phyloP scores from a whole-genome alignment of 2,329 filamentous ascomycete species.

The Gnomoniopsis sp. region DNA sequence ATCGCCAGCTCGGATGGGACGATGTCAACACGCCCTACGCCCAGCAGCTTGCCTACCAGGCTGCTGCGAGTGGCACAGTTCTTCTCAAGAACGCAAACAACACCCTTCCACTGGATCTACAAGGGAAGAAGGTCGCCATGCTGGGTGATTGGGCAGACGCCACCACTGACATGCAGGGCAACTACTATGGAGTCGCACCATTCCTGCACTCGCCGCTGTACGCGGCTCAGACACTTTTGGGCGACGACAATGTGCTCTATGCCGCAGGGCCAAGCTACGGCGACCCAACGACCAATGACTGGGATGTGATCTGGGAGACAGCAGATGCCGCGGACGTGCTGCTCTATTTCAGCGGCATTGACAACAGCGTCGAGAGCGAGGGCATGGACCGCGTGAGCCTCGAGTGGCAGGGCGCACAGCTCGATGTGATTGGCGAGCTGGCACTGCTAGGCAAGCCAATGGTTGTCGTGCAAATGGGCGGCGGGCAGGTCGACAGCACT shows the following conservation, averaged over 20 bases:
- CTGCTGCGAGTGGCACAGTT: constrained; percentile 44
- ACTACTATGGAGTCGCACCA: constrained; percentile 54
- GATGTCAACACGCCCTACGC: constrained; percentile 54
- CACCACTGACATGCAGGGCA: constrained; percentile 54
- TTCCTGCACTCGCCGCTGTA: constrained; percentile 52
- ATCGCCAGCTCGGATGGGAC: constrained; percentile 48
- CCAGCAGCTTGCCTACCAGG: constrained; percentile 52
- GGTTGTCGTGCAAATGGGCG: constrained; percentile 48
- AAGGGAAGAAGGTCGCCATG: constrained; percentile 47
- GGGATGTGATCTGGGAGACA: constrained; percentile 30
- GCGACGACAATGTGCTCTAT: constrained; percentile 18
- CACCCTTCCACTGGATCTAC: constrained; percentile 46
- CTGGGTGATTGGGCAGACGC: constrained; percentile 58
- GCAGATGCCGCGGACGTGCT: constrained; percentile 47
- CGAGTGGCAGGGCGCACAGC: constrained; percentile 48
- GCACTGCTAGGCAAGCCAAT: constrained; percentile 43
- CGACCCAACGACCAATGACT: constrained; percentile 26
- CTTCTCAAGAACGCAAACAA: constrained; percentile 52
- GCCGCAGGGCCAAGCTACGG: constrained; percentile 23
- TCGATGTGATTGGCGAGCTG: constrained; percentile 47
- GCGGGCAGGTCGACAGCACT: constrained; percentile 46
- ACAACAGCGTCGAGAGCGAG: constrained; percentile 50
- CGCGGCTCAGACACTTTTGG: constrained; percentile 28
- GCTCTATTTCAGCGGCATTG: constrained; percentile 53
- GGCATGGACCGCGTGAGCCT: constrained; percentile 47